Conservation (phyloP, 306 rosid species). For the Cicer cuneatum region DNA sequence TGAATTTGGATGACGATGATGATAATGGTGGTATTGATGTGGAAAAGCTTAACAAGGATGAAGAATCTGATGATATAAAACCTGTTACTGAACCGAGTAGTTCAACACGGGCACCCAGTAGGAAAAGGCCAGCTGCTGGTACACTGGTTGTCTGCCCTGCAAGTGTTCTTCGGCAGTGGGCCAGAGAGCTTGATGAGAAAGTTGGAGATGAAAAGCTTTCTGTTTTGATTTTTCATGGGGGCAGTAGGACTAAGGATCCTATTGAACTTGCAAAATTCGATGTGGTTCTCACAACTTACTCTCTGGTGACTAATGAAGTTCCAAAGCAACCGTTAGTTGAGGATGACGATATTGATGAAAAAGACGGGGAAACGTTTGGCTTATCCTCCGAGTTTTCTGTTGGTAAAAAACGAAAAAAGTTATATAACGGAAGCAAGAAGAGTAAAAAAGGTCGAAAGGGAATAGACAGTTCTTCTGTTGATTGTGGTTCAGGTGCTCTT, state of each 20-base stretch:
- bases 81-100: slow-evolving; percentile 62
- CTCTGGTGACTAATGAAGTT: slow-evolving; percentile 89
- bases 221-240: slow-evolving; percentile 88
- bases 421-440: slow-evolving; percentile 56
- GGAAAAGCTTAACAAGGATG: slow-evolving; percentile 52
- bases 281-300: slow-evolving; percentile 93
- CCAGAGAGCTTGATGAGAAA: slow-evolving; percentile 89
- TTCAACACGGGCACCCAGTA: slow-evolving; percentile 57
- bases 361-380: slow-evolving; percentile 69
- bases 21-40: slow-evolving; percentile 55
- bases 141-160: slow-evolving; percentile 99
- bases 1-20: slow-evolving; percentile 90
- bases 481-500: slow-evolving; percentile 72
- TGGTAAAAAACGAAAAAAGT: slow-evolving; percentile 76
- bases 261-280: slow-evolving; percentile 75
- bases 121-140: slow-evolving; percentile 96
- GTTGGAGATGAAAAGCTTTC: slow-evolving; percentile 72
- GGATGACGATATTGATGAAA: slow-evolving; percentile 81
- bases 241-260: slow-evolving; percentile 89
- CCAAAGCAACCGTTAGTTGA: slow-evolving; percentile 91
- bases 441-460: slow-evolving; percentile 80
- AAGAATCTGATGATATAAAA: slow-evolving; percentile 57
- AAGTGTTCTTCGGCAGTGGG: slow-evolving; percentile 97
- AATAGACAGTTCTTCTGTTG: slow-evolving; percentile 61
- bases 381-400: slow-evolving; percentile 65